These are phyloP conservation scores for Cutaneotrichosporon sp. DNA, from an alignment of 1,284 basidiomycete species.

Conservation along the genomic window DNA sequence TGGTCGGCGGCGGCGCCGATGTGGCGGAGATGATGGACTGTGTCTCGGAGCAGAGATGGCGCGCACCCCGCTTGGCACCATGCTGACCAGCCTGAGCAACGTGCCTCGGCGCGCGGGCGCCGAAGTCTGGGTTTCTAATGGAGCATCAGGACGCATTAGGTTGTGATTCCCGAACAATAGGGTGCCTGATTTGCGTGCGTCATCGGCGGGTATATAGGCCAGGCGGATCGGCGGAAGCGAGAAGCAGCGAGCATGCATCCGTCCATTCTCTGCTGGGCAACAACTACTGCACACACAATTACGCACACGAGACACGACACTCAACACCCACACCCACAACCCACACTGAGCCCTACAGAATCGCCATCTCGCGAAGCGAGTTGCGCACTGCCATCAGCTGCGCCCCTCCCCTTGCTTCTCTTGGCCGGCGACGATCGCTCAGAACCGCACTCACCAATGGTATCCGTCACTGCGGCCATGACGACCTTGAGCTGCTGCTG, in stretches of 20 bases:
- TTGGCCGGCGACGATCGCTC: neutral
- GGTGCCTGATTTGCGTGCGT: no score
- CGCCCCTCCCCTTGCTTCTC: neutral
- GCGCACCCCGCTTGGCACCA: no score
- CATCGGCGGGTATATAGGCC: no score
- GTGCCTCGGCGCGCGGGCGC: no score
- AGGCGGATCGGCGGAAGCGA: no score
- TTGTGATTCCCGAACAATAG: no score
- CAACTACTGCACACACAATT: neutral
- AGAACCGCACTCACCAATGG: constrained; percentile 23
- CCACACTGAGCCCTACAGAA: constrained; percentile 21
- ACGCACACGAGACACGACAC: neutral
- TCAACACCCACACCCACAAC: no score
- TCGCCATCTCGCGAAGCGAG: constrained; percentile 27
- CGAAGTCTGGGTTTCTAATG: no score
- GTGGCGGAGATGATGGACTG: no score
- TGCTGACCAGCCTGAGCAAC: no score
- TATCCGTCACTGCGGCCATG: constrained; percentile 71
- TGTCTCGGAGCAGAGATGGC: no score
- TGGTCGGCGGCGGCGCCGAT: neutral
- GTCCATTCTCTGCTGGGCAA: neutral
- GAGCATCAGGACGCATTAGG: no score
- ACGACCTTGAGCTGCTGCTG: constrained; percentile 87
- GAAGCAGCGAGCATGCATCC: neutral
- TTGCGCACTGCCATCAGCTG: constrained; percentile 23